Evolutionary conservation across 2,329 filamentous ascomycete genomes (phyloP).

Genomic region (Aspergillus neoniger): DNA sequence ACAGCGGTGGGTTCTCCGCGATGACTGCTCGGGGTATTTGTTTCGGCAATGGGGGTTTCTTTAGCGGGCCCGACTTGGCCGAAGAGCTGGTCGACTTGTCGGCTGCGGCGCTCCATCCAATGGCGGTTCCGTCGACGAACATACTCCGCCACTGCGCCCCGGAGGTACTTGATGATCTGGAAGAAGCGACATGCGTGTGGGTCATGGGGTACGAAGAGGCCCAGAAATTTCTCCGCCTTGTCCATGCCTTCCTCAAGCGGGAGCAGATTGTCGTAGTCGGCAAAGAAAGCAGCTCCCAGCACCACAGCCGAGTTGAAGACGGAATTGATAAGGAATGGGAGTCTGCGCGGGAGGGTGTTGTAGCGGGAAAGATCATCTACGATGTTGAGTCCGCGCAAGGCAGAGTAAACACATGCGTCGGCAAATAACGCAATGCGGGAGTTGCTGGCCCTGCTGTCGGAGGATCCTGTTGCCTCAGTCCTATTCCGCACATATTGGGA

Average conservation of each 20-base stretch:
- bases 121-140: slow-evolving; percentile 39
- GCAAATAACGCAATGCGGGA: slow-evolving; percentile 39
- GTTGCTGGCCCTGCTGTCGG: slow-evolving; percentile 27
- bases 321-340: slow-evolving; percentile 51
- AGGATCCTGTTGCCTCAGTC: slow-evolving; percentile 19
- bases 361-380: slow-evolving; percentile 39
- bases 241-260: slow-evolving; percentile 37
- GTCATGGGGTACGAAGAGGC: slow-evolving; percentile 37
- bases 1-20: slow-evolving; percentile 13
- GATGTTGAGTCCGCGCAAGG: slow-evolving; percentile 43
- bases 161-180: slow-evolving; percentile 45
- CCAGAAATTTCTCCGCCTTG: slow-evolving; percentile 38
- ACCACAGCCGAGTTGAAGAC: slow-evolving; percentile 50
- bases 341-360: slow-evolving; percentile 41
- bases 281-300: slow-evolving; percentile 49
- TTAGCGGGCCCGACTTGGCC: slow-evolving; percentile 34
- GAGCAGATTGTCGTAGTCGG: slow-evolving; percentile 46
- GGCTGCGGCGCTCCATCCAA: slow-evolving; percentile 43
- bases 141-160: slow-evolving; percentile 40
- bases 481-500: slow-evolving; percentile 42
- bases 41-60: slow-evolving; percentile 14
- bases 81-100: slow-evolving; percentile 46
- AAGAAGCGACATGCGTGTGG: slow-evolving; percentile 39
- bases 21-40: slow-evolving; percentile 9
- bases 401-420: slow-evolving; percentile 49